phyloP scores from a whole-genome alignment of 345 rosid genomes.

The Ceriops tagal region DNA sequence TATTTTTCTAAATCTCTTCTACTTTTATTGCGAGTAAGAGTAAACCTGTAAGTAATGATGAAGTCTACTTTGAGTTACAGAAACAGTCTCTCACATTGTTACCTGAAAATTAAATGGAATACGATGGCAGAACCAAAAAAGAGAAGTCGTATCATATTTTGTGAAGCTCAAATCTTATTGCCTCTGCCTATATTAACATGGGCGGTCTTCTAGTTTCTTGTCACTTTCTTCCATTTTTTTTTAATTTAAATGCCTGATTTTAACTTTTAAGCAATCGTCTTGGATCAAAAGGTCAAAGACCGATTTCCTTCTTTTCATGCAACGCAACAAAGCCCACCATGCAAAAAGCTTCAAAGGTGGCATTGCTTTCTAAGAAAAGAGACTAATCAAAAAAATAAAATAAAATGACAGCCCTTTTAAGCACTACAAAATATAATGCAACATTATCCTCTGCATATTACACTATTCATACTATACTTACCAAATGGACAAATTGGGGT shows the following conservation, averaged over 20 bases:
- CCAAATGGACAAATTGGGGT: slow-evolving; percentile 7
- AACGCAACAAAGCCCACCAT: slow-evolving; percentile 56
- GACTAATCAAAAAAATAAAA: slow-evolving; percentile 39
- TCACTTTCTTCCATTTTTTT: slow-evolving; percentile 25
- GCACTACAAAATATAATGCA: slow-evolving; percentile 7
- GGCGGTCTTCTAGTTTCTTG: slow-evolving; percentile 29
- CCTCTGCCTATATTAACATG: slow-evolving; percentile 10
- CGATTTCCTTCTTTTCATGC: slow-evolving; percentile 86
- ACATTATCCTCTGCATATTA: background rate
- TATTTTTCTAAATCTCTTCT: no score
- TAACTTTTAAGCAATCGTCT: slow-evolving; percentile 29
- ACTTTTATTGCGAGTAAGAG: no score
- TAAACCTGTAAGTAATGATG: no score
- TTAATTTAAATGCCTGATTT: slow-evolving; percentile 25
- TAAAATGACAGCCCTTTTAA: slow-evolving; percentile 30
- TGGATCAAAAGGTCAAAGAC: slow-evolving; percentile 49
- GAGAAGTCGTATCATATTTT: background rate
- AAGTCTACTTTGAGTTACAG: no score
- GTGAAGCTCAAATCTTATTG: slow-evolving; percentile 21
- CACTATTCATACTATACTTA: background rate
- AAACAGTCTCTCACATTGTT: no score
- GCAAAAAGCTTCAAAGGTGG: slow-evolving; percentile 64
- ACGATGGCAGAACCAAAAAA: no score
- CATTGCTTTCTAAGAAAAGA: slow-evolving; percentile 53
- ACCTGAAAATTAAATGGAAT: no score